Conservation (phyloP, 805 yeast species). For the Saturnispora diversa region DNA sequence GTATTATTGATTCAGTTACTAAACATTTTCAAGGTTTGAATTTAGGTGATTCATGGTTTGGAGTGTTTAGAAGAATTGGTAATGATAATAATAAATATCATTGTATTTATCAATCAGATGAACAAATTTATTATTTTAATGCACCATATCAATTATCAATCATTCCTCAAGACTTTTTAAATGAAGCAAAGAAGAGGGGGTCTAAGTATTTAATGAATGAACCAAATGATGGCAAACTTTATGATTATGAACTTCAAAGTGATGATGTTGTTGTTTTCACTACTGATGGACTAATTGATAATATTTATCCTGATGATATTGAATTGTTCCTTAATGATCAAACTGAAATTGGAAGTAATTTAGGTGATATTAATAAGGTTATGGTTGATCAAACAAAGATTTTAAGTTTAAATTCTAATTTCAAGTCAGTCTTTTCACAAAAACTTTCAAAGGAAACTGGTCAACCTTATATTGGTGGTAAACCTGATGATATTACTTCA, state of each 20-base stretch:
- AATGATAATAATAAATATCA: slow-evolving; percentile 27
- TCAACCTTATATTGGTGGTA: slow-evolving; percentile 77
- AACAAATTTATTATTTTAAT: slow-evolving; percentile 81
- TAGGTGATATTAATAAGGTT: slow-evolving; percentile 35
- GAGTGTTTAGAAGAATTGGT: slow-evolving; percentile 57
- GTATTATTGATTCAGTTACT: slow-evolving; percentile 49
- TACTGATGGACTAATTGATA: slow-evolving; percentile 92
- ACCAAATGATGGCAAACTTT: slow-evolving; percentile 62
- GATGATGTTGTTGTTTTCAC: slow-evolving; percentile 79
- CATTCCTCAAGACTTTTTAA: slow-evolving; percentile 56
- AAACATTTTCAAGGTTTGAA: slow-evolving; percentile 60
- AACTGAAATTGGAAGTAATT: slow-evolving; percentile 18
- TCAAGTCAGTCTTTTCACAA: slow-evolving; percentile 81
- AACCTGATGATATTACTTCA: slow-evolving; percentile 89
- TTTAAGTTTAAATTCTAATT: slow-evolving; percentile 63
- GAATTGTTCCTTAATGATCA: slow-evolving; percentile 57
- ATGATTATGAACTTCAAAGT: slow-evolving; percentile 53
- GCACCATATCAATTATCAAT: slow-evolving; percentile 89
- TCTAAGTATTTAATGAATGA: slow-evolving; percentile 60
- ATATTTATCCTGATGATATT: slow-evolving; percentile 65
- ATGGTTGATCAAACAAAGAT: slow-evolving; percentile 62
- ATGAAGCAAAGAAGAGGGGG: slow-evolving; percentile 46
- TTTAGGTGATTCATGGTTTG: slow-evolving; percentile 93
- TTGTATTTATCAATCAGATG: slow-evolving; percentile 56
- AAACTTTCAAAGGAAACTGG: slow-evolving; percentile 59